Base-by-base conservation (phyloP, 225 moss, liverwort and hornwort species). In the Climacium dendroides region DNA sequence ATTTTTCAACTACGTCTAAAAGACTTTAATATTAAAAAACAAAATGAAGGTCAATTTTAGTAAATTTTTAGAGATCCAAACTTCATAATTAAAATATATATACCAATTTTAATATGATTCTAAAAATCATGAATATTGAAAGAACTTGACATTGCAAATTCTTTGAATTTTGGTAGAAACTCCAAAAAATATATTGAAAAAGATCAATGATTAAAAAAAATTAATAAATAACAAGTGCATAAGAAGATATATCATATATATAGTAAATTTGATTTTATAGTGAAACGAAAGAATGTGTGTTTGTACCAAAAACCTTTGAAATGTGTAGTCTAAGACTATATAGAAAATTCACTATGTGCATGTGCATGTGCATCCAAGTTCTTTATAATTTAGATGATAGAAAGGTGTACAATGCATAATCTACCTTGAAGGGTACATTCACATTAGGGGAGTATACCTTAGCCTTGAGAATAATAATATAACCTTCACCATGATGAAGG, bases 381-480 rank as follows among this genome's bases (percentile, higher is more conserved):
- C 5, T 71, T 71, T 0, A 6, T 73, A 6, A 53, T 55, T 55
- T 55, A 35, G 5, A 35, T 0, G 37, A 37, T 55, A 37, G 9
- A 34, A 52, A 53, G 19, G 37, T 28, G 9, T 10, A 3, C 18
- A 82, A 28, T 52, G 26, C 8, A 29, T 19, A 66, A 9, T 19
- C 28, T n/a, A 64, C 3, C 1, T 73, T 30, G 0, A 19, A 73
- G 3, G 2, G 1, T 17, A 47, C 5, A 73, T 47, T 19, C 0
- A 48, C 19, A 73, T 30, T 2, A 47, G 1, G 18, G 4, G 12
- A 45, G 15, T 18, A 47, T 29, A 28, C 18, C 6, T 45, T 72
- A 10, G 30, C 18, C 7, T 47, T 48, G 30, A 47, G 6, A 73
- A 29, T 8, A 75, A 75, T 0, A 75, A 34, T 13, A 52, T 22